A percentile compares a stretch with the other conserved stretches of the same genome.
Evolutionary conservation across 208 protist species (phyloP).

Genomic region (Acanthamoeba royreba): DNA sequence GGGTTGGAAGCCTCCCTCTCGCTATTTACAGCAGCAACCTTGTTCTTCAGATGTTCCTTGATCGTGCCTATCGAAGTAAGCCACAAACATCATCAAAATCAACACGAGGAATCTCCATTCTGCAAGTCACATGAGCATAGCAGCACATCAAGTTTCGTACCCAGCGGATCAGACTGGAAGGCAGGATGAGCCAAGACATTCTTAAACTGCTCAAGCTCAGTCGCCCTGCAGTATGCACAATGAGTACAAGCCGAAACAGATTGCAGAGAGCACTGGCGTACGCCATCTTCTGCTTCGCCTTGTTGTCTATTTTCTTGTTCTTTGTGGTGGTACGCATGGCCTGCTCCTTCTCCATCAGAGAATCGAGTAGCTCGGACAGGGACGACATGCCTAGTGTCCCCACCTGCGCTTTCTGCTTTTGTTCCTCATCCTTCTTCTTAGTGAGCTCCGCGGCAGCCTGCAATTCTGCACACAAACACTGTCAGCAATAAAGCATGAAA

Average conservation of each 20-base stretch:
- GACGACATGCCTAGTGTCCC: neutral
- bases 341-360: neutral
- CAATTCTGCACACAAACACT: neutral
- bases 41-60: slow-evolving; percentile 7
- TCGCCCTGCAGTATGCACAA: neutral
- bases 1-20: neutral
- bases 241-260: neutral
- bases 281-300: neutral
- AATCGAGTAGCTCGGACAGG: neutral
- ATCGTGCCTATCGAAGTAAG: neutral
- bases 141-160: neutral
- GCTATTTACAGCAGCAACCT: neutral
- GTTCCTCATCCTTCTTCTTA: neutral
- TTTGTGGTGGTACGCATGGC: neutral
- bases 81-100: neutral
- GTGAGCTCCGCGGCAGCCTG: neutral
- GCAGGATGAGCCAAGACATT: slow-evolving; percentile 2
- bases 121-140: too few relatives aligned
- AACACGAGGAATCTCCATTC: neutral
- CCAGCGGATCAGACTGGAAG: neutral
- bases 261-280: neutral
- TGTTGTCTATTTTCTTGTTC: neutral
- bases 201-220: slow-evolving; percentile 12
- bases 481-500: neutral
- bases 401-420: neutral